Evolutionary conservation across 2,329 filamentous ascomycete genomes (phyloP).

Genomic region (Alternaria arbusti): DNA sequence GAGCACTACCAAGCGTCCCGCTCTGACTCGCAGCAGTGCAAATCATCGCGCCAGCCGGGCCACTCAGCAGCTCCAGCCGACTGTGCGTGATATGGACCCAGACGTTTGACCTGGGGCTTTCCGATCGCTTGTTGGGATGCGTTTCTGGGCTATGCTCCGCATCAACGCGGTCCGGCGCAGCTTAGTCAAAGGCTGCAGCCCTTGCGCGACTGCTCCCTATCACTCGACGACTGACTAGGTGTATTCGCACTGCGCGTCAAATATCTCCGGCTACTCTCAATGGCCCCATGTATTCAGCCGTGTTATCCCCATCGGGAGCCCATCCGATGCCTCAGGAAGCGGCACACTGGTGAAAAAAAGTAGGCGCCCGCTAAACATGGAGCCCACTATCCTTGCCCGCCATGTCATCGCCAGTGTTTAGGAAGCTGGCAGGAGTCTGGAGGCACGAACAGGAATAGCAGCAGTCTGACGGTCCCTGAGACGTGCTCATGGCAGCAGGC

Average conservation of each 20-base stretch:
- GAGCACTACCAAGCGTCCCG: slow-evolving; percentile 9
- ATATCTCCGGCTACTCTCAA: slow-evolving; percentile 42
- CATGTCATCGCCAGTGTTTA: neutral
- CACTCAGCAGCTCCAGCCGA: slow-evolving; percentile 27
- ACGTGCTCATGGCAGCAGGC: slow-evolving; percentile 15
- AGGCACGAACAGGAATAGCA: slow-evolving; percentile 27
- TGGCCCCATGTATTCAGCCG: slow-evolving; percentile 44
- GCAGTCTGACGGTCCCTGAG: slow-evolving; percentile 16
- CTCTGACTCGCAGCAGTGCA: slow-evolving; percentile 43
- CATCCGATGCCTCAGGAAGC: slow-evolving; percentile 41
- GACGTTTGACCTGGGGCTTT: slow-evolving; percentile 30
- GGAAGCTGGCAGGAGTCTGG: slow-evolving; percentile 9
- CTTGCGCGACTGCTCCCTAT: slow-evolving; percentile 32
- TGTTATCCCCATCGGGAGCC: slow-evolving; percentile 46
- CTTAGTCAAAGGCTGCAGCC: slow-evolving; percentile 29
- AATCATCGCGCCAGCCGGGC: slow-evolving; percentile 44
- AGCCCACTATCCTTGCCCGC: slow-evolving; percentile 24
- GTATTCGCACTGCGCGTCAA: slow-evolving; percentile 29
- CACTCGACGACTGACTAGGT: slow-evolving; percentile 23
- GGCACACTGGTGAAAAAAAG: slow-evolving; percentile 31
- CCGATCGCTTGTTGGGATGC: slow-evolving; percentile 37
- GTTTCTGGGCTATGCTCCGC: slow-evolving; percentile 10
- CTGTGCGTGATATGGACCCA: slow-evolving; percentile 20
- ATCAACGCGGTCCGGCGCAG: slow-evolving; percentile 20
- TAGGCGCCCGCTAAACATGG: slow-evolving; percentile 47